Evolutionary conservation across 768 basidiomycete species (phyloP), one percentile per base, ranked within the genome.

Genomic region (Pleurotus djamor): DNA sequence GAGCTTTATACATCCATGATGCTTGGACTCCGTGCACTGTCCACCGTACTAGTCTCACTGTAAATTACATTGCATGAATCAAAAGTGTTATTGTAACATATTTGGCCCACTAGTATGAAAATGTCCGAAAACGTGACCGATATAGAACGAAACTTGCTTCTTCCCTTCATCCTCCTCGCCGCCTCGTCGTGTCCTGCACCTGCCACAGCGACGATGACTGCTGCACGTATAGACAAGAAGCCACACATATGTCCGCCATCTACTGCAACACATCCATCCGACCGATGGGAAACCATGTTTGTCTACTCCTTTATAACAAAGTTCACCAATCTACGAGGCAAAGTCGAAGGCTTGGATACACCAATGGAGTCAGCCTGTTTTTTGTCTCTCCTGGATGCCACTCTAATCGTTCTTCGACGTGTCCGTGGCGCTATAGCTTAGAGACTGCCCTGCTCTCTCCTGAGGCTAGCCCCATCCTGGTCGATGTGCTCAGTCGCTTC

Each of bases 241-340:
- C 74, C 78, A 7, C 83, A 84, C 62, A 62, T 81, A 62, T 84
- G 82, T 67, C 82, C 82, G 8, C 80, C 81, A 61, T 84, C 89
- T 16, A 80, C 76, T 67, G 90, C 89, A 32, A 81, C 71, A 28
- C 90, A 92, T 76, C 92, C 92, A 33, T 78, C 79, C 57, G 88
- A 89, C 75, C 88, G 89, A 73, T 94, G 92, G 92, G 92, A 94
- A 75, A 84, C 88, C 4, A 74, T 91, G 64, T 94, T 92, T 72
- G 84, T 94, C 38, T 94, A 92, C 72, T 83, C 87, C 34, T 94
- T 94, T 76, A 86, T 94, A 63, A 85, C 83, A 77, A 91, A 84
- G 73, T 94, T 91, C 77, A 91, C 91, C 21, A 77, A 82, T 72
- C 76, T 94, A 65, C 85, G 83, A 64, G 78, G 79, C 60, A 92